Evolutionary conservation across 2,329 filamentous ascomycete genomes (phyloP), one percentile per base, ranked within the genome.

Genomic region (Sordariomycetes sp.): DNA sequence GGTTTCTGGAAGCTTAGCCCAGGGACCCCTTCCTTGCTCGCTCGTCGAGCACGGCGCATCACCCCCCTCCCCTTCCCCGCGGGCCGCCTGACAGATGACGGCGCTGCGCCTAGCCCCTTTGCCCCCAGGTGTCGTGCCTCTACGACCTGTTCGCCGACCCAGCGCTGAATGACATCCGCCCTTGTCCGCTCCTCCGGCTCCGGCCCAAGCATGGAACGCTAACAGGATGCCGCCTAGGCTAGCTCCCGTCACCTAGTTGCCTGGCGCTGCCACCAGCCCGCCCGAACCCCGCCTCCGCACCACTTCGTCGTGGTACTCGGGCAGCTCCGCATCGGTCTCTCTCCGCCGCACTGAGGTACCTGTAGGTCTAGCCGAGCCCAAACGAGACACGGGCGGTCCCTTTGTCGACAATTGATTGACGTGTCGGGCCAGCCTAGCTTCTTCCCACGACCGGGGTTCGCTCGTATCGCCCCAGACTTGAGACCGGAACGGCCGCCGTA

Each of bases 1-100:
- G 53, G 24, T 36, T 55, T 55, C 53, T 55, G 53, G 53, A 55
- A 55, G 53, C 34, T 55, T 36, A 17, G 45, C 10, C 53, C 24
- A 28, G 53, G 20, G 20, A 45, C 22, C 42, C 35, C 17, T 42
- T 22, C 22, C 53, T 25, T 54, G 15, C 17, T 32, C 32, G 12
- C 42, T 20, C 10, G 45, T 20, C n/a, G 24, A 20, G 25, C 15
- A 10, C 32, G 34, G 28, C 34, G n/a, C 13, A n/a, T 39, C 20
- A n/a, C 3, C 34, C 22, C 53, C 53, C 24, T 39, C 20, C 34
- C 32, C 53, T 22, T 17, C 53, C 53, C 34, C 53, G 8, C 28
- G 8, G n/a, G 28, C 28, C 28, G 3, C 28, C 28, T 32, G 28
- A 32, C 8, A 32, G 28, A 32, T 32, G 4, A 28, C 34, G 53